These are phyloP conservation scores for Penicillium sp. DNA, from an alignment of 2,329 filamentous ascomycete genomes.

Conservation along the genomic window DNA sequence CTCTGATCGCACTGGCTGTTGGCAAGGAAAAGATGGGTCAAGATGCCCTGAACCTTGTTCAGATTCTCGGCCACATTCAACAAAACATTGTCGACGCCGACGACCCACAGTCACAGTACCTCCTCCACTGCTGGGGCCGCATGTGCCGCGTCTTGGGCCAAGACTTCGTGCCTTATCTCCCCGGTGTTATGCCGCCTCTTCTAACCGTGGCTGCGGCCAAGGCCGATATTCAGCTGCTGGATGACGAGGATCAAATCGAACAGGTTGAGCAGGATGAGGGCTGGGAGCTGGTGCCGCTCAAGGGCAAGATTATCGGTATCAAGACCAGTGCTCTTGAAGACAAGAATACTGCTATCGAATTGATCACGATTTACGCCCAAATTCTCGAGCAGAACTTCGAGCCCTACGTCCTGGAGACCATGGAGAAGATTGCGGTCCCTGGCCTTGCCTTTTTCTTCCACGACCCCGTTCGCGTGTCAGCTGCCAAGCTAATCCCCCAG, in stretches of 20 bases:
- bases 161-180: constrained; percentile 90
- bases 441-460: constrained; percentile 99
- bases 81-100: constrained; percentile 82
- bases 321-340: constrained; percentile 95
- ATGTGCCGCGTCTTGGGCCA: constrained; percentile 93
- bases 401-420: constrained; percentile 84
- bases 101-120: constrained; percentile 92
- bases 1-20: constrained; percentile 86
- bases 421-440: constrained; percentile 93
- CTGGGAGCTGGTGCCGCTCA: constrained; percentile 95
- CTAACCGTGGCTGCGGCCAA: constrained; percentile 89
- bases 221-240: constrained; percentile 92
- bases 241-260: constrained; percentile 91
- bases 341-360: constrained; percentile 99
- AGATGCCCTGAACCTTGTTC: constrained; percentile 83
- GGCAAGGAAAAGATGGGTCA: constrained; percentile 86
- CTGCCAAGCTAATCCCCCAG: constrained; percentile 90
- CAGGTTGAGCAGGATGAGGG: constrained; percentile 91
- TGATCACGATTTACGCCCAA: constrained; percentile 95
- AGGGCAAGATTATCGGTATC: constrained; percentile 98
- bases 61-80: constrained; percentile 84
- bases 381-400: constrained; percentile 92
- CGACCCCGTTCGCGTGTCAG: constrained; percentile 91
- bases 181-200: constrained; percentile 90
- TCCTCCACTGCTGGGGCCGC: constrained; percentile 97